These are phyloP conservation scores for Pisolithus orientalis DNA, from an alignment of 768 basidiomycete species.

Conservation along the genomic window DNA sequence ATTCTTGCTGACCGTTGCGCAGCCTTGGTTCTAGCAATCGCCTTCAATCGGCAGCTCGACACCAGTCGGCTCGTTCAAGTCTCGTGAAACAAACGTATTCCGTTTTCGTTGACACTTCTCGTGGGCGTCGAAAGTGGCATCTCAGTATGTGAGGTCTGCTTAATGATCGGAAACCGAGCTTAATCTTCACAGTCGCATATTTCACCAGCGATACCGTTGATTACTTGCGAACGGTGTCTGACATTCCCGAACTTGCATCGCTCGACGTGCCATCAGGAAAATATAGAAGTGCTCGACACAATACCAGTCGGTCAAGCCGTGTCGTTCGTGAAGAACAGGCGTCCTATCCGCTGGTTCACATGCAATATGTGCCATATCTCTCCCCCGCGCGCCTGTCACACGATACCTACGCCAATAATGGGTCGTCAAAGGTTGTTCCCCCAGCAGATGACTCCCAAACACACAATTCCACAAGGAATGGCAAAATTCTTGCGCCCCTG, in stretches of 20 bases:
- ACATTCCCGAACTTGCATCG: constrained; percentile 46
- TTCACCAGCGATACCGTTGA: constrained; percentile 61
- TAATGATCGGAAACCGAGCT: background rate
- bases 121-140: constrained; percentile 76
- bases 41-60: constrained; percentile 16
- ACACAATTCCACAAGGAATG: constrained; percentile 12
- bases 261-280: constrained; percentile 52
- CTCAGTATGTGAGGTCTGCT: constrained; percentile 42
- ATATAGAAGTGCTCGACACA: constrained; percentile 61
- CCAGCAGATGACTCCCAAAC: background rate
- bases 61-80: constrained; percentile 36
- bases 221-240: constrained; percentile 51
- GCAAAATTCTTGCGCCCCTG: constrained; percentile 49
- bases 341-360: constrained; percentile 9
- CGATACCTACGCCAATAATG: constrained; percentile 1
- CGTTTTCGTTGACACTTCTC: constrained; percentile 59
- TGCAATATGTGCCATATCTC: constrained; percentile 28
- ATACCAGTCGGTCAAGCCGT: constrained; percentile 41
- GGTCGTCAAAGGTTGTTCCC: background rate
- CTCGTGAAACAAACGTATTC: constrained; percentile 80
- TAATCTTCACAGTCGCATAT: constrained; percentile 54
- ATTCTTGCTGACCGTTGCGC: constrained; percentile 6
- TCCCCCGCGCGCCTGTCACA: constrained; percentile 18
- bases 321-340: constrained; percentile 22
- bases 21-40: constrained; percentile 27